Base-by-base conservation (phyloP, 108 stramenopile genomes). In the Ochromonas danica region DNA sequence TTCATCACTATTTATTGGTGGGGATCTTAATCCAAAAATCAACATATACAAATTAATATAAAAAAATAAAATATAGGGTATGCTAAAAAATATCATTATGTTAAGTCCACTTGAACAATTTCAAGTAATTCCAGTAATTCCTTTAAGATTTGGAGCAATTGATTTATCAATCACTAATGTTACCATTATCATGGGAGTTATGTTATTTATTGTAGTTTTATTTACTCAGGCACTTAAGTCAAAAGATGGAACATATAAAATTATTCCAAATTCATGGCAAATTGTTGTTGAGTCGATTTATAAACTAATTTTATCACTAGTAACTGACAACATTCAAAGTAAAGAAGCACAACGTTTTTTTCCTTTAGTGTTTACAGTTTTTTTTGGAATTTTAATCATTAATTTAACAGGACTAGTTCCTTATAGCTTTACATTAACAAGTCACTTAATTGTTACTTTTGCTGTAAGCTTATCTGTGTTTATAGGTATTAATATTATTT, bases 1-100 rank as follows among this genome's bases (percentile, higher is more conserved):
- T 84, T 84, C 28, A 74, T 84, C 35, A 80, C 72, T 81, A 78
- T 84, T 81, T 84, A 83, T 71, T 83, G 83, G 79, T 80, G 83
- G 80, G 63, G 63, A 31, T 67, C 63, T 67, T 67, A 67, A 67
- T 67, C 17, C 17, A 67, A 31, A 67, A 33, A 31, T 67, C 31
- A 67, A 67, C 31, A 31, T 67, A 31, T 33, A 67, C 31, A 31
- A 31, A 31, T 67, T 67, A 67, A 33, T 67, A 22, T 22, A 33
- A 67, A 33, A 67, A 67, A 67, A 67, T 67, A 67, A 67, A 67
- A 67, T 67, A 67, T 67, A 22, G 63, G 63, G 31, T 33, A 67
- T 67, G 31, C 30, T 57, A 57, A 57, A 57, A 57, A 57, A 57
- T 57, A 57, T 57, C 51, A 57, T 57, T 57, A 57, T 57, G 17